Conservation (phyloP, 2,329 filamentous ascomycete genomes). For the Aspergillus sp. region DNA sequence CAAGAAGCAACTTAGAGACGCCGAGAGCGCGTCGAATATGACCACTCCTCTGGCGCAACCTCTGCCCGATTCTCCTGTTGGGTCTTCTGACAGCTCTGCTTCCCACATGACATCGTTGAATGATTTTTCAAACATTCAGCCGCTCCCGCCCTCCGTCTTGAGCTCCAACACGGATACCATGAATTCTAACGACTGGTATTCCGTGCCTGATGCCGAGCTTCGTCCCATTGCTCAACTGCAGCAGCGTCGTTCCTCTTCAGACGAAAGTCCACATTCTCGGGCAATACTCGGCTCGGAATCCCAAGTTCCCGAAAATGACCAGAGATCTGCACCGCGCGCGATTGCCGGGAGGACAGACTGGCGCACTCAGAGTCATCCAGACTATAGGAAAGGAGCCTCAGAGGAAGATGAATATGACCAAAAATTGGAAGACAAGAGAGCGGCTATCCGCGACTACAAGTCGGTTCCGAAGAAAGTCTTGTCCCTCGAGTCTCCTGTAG, state of each 20-base stretch:
- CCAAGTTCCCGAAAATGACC: conserved; percentile 27
- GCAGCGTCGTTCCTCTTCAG: conserved; percentile 25
- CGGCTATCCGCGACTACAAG: conserved; percentile 50
- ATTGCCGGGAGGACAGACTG: conserved; percentile 40
- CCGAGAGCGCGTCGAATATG: conserved; percentile 56
- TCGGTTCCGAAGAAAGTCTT: conserved; percentile 51
- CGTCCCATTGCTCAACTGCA: conserved; percentile 19
- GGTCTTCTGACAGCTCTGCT: conserved; percentile 27
- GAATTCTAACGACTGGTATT: conserved; percentile 29
- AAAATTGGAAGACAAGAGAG: conserved; percentile 42
- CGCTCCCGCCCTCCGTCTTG: conserved; percentile 44
- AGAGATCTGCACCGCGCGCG: conserved; percentile 42
- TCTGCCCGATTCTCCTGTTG: conserved; percentile 41
- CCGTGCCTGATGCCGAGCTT: conserved; percentile 27
- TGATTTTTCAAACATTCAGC: conserved; percentile 38
- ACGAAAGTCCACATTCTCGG: conserved; percentile 26
- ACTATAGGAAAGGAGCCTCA: conserved; percentile 27
- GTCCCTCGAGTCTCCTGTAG: conserved; percentile 45
- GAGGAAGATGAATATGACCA: conserved; percentile 41
- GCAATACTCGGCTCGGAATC: conserved; percentile 22
- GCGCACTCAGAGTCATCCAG: conserved; percentile 29
- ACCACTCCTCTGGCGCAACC: conserved; percentile 56
- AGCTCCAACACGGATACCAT: conserved; percentile 34
- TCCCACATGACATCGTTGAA: conserved; percentile 32
- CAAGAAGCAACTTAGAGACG: conserved; percentile 31